A percentile compares a stretch with the other conserved stretches of the same genome.
phyloP scores from a whole-genome alignment of 2,329 filamentous ascomycete species.

The Exophiala viscosa region DNA sequence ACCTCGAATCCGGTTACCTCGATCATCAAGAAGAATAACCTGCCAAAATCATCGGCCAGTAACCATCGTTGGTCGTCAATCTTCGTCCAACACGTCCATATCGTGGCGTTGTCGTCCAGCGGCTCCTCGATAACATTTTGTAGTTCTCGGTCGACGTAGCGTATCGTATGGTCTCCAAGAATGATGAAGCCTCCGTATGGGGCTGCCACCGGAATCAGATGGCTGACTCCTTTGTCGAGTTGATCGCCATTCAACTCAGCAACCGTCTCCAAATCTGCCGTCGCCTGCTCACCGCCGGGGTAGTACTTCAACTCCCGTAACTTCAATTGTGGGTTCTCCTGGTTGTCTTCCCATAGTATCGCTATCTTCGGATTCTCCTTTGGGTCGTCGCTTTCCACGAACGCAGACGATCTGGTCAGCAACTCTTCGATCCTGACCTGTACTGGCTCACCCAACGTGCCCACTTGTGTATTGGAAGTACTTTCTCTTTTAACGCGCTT shows the following conservation, averaged over 20 bases:
- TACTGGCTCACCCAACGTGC: slow-evolving; percentile 59
- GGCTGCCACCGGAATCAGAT: slow-evolving; percentile 58
- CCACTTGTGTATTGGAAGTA: slow-evolving; percentile 27
- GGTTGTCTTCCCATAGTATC: slow-evolving; percentile 62
- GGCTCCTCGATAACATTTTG: slow-evolving; percentile 62
- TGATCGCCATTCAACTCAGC: slow-evolving; percentile 49
- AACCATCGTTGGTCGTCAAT: slow-evolving; percentile 79
- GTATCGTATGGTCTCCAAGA: slow-evolving; percentile 74
- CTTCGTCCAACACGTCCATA: slow-evolving; percentile 89
- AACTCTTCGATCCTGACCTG: slow-evolving; percentile 63
- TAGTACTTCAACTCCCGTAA: slow-evolving; percentile 54
- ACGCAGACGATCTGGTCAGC: slow-evolving; percentile 62
- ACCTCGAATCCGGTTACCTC: slow-evolving; percentile 62
- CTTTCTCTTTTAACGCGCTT: slow-evolving; percentile 34
- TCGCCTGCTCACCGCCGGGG: slow-evolving; percentile 42
- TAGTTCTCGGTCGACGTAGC: slow-evolving; percentile 77
- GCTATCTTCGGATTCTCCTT: slow-evolving; percentile 57
- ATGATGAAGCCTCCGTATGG: slow-evolving; percentile 68
- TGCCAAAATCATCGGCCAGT: slow-evolving; percentile 88
- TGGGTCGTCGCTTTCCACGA: slow-evolving; percentile 53
- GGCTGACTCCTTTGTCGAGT: slow-evolving; percentile 58
- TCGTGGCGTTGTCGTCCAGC: slow-evolving; percentile 65
- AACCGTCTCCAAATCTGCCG: slow-evolving; percentile 53
- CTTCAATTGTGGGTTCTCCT: slow-evolving; percentile 53
- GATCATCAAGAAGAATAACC: slow-evolving; percentile 78